phyloP scores from a whole-genome alignment of 108 stramenopile species.

The Cylindrotheca closterium region DNA sequence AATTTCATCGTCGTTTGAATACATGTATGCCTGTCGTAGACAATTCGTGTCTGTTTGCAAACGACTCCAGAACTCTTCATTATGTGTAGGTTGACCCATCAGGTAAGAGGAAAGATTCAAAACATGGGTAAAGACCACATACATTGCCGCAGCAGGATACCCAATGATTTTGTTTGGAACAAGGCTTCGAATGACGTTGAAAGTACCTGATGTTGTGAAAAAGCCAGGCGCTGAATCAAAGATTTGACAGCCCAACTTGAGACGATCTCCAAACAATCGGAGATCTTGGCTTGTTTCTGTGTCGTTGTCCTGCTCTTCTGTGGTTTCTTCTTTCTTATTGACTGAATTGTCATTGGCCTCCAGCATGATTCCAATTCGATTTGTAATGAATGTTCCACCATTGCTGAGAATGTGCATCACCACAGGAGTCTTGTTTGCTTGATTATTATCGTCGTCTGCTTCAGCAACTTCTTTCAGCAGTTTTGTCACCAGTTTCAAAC shows the following conservation, averaged over 20 bases:
- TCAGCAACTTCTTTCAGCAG: neutral
- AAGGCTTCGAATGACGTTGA: neutral
- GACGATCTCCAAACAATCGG: neutral
- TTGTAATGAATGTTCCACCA: neutral
- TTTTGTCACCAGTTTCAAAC: neutral
- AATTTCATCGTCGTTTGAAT: neutral
- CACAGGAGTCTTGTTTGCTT: neutral
- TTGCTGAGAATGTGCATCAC: neutral
- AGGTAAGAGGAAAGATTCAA: too few relatives aligned
- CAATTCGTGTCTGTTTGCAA: neutral
- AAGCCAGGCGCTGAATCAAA: neutral
- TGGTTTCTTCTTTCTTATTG: neutral
- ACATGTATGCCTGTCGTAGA: constrained; percentile 5
- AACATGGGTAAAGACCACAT: neutral
- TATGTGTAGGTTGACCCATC: neutral
- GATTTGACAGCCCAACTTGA: neutral
- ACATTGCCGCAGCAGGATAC: neutral
- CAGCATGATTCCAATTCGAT: neutral
- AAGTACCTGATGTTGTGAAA: neutral
- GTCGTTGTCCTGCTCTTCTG: neutral
- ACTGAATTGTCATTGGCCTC: neutral
- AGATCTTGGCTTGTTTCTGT: neutral
- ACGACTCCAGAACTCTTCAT: constrained; percentile 2
- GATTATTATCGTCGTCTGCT: neutral
- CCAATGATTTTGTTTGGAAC: neutral